phyloP scores from a whole-genome alignment of 129 eudicot genomes.

The Flaveria robusta region DNA sequence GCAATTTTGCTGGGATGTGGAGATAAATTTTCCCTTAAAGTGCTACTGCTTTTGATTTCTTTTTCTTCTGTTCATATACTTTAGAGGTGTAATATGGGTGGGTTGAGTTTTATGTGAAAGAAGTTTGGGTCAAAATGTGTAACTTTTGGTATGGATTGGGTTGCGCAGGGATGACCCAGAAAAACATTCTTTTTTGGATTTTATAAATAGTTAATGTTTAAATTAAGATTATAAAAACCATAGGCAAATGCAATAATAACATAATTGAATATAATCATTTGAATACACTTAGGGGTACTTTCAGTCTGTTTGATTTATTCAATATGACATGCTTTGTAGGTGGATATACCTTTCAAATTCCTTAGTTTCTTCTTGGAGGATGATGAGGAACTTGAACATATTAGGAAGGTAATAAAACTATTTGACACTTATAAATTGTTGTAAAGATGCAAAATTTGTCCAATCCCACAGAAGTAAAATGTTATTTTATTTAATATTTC shows the following conservation, averaged over 20 bases:
- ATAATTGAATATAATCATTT: neutral
- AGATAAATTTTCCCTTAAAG: too few species aligned
- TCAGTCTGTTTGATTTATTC: neutral
- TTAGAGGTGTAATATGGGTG: too few species aligned
- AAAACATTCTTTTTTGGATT: too few species aligned
- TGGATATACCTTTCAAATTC: conserved; percentile 85
- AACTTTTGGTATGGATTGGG: neutral
- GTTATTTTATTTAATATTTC: neutral
- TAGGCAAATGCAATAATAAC: too few species aligned
- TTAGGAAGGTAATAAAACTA: conserved; percentile 52
- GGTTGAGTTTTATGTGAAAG: neutral
- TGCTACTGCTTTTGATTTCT: too few species aligned
- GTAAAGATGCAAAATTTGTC: neutral
- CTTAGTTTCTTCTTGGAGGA: conserved; percentile 95
- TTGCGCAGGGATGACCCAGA: neutral
- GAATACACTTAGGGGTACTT: neutral
- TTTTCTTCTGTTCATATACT: too few species aligned
- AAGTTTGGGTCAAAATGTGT: neutral
- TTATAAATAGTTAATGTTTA: too few species aligned
- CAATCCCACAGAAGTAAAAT: neutral
- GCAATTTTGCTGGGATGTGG: too few species aligned
- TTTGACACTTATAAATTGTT: neutral
- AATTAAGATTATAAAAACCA: too few species aligned
- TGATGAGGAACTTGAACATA: conserved; percentile 82
- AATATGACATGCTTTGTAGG: conserved; percentile 40